Percentiles rank a stretch among this genome's conserved stretches.
Conservation (phyloP, 345 rosid genomes). For the Aegle marmelos region DNA sequence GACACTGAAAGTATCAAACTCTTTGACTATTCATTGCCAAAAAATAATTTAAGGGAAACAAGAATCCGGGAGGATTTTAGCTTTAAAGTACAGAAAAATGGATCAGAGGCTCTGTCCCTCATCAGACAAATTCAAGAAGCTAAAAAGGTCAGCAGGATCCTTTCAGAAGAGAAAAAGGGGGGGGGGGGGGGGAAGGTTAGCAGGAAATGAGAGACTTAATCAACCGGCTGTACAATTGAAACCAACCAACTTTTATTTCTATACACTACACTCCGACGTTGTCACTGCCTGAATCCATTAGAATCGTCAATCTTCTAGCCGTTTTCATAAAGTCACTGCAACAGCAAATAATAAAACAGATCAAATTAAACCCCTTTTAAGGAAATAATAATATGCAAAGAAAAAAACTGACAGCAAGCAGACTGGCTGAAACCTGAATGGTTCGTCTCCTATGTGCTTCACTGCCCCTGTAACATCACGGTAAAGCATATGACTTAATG, state of each 20-base stretch:
- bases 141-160: slow-evolving; percentile 25
- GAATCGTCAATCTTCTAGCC: slow-evolving; percentile 58
- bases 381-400: neutral
- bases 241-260: slow-evolving; percentile 16
- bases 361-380: neutral
- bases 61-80: slow-evolving; percentile 16
- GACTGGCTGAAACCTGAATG: slow-evolving; percentile 33
- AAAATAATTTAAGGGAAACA: slow-evolving; percentile 5
- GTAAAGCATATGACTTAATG: slow-evolving; percentile 36
- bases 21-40: slow-evolving; percentile 3
- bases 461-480: slow-evolving; percentile 37
- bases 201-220: slow-evolving; percentile 15
- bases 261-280: slow-evolving; percentile 34
- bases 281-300: slow-evolving; percentile 49
- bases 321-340: slow-evolving; percentile 49
- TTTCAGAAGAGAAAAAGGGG: neutral
- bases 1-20: neutral
- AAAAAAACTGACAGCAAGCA: neutral
- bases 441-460: slow-evolving; percentile 47
- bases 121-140: slow-evolving; percentile 15
- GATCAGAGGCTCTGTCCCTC: slow-evolving; percentile 12
- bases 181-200: slow-evolving; percentile 21
- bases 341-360: neutral
- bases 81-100: slow-evolving; percentile 11
- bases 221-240: slow-evolving; percentile 45